Conservation (phyloP, 257 asterid species). For the Oldenlandia corymbosa region DNA sequence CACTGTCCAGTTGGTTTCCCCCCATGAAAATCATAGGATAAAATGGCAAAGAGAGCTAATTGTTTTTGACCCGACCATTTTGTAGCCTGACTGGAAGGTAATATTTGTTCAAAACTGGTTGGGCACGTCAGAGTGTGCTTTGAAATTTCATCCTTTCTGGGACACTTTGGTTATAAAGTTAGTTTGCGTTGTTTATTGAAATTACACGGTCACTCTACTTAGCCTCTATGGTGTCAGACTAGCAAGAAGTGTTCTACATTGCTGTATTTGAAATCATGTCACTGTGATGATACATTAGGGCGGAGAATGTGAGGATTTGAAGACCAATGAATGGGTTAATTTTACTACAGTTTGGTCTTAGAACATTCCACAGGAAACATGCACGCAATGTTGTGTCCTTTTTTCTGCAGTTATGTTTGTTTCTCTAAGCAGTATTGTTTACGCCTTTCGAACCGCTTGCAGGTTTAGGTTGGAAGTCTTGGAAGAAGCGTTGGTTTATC, state of each 20-base stretch:
- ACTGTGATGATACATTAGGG: background rate
- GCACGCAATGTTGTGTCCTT: conserved; percentile 4
- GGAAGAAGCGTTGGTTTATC: conserved; percentile 97
- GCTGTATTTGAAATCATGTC: background rate
- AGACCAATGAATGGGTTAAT: background rate
- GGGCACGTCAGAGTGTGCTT: background rate
- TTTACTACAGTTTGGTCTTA: background rate
- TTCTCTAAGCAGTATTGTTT: conserved; percentile 15
- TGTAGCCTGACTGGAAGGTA: background rate
- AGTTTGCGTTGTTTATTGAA: background rate
- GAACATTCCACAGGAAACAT: background rate
- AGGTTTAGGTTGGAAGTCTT: conserved; percentile 96
- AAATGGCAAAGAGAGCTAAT: background rate
- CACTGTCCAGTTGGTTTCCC: background rate
- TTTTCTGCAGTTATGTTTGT: conserved; percentile 4
- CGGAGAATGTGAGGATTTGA: background rate
- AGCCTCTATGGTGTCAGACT: background rate
- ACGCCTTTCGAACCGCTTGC: conserved; percentile 28
- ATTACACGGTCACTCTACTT: too few relatives aligned
- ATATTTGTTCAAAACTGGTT: background rate
- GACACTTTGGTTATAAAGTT: background rate
- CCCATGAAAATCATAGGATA: background rate
- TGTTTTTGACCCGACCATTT: background rate
- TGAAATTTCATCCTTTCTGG: background rate
- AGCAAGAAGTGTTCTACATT: background rate